Conservation (phyloP, 768 basidiomycete genomes). For the Amanita pallidorosea region DNA sequence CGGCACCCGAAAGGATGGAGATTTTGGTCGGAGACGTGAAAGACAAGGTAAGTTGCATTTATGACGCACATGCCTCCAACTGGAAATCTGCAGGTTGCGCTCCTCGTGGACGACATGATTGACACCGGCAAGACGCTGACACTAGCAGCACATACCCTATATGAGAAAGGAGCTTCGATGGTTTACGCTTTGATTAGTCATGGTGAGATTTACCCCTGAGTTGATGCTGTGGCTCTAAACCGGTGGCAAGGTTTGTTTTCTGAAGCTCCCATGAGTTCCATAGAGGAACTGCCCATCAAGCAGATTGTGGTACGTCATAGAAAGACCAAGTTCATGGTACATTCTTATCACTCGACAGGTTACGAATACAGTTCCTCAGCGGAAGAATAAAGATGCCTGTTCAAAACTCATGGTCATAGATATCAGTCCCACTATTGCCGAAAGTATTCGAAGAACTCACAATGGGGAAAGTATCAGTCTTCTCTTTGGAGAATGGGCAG, state of each 20-base stretch:
- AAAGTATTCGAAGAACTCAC: conserved; percentile 91
- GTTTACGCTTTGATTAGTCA: conserved; percentile 89
- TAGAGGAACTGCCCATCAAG: conserved; percentile 68
- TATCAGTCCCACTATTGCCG: conserved; percentile 84
- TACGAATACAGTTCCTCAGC: conserved; percentile 92
- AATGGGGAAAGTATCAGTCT: conserved; percentile 90
- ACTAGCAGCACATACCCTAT: conserved; percentile 75
- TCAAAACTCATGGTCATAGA: conserved; percentile 85
- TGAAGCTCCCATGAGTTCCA: conserved; percentile 55
- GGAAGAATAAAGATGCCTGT: conserved; percentile 45
- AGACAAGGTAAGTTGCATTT: conserved; percentile 51
- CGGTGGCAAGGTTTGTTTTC: conserved; percentile 58
- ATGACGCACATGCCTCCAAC: not conserved
- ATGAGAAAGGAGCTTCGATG: conserved; percentile 81
- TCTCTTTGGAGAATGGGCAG: conserved; percentile 78
- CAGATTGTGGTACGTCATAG: conserved; percentile 65
- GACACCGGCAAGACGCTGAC: conserved; percentile 88
- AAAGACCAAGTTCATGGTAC: not conserved
- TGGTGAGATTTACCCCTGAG: conserved; percentile 35
- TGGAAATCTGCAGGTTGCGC: conserved; percentile 50
- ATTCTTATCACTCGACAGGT: conserved; percentile 37
- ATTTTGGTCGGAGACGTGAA: conserved; percentile 90
- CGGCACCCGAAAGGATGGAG: conserved; percentile 78
- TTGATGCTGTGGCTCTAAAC: conserved; percentile 7
- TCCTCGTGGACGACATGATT: conserved; percentile 98